Evolutionary conservation across 371 early-diverging fungal genomes (phyloP).

Genomic region (Mucor irregularis): DNA sequence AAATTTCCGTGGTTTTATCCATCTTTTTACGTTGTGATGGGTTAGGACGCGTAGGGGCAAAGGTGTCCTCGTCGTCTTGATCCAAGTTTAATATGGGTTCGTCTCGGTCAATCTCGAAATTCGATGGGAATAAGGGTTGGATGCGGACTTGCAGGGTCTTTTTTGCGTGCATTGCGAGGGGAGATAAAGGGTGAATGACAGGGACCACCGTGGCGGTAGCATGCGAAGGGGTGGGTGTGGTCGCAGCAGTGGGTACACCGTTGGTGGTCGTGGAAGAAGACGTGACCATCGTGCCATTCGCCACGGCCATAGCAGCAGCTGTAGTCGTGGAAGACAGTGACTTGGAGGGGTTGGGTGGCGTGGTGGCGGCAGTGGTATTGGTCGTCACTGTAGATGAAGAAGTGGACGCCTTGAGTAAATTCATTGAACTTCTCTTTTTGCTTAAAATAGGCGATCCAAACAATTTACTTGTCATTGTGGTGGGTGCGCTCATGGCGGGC

Average conservation of each 20-base stretch:
- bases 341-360: background rate
- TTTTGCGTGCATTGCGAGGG: slow-evolving; percentile 39
- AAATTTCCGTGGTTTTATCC: slow-evolving; percentile 33
- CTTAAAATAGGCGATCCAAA: background rate
- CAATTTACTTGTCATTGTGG: too few relatives aligned
- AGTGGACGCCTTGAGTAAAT: background rate
- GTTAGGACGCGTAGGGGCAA: slow-evolving; percentile 38
- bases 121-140: slow-evolving; percentile 63
- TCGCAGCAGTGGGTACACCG: background rate
- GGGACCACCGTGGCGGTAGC: too few relatives aligned
- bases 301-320: background rate
- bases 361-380: too few relatives aligned
- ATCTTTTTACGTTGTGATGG: slow-evolving; percentile 28
- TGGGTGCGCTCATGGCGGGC: too few relatives aligned
- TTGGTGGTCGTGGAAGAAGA: background rate
- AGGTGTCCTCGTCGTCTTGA: slow-evolving; percentile 52
- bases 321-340: background rate
- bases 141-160: slow-evolving; percentile 50
- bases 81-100: slow-evolving; percentile 42
- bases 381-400: background rate
- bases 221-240: too few relatives aligned
- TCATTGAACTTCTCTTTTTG: background rate
- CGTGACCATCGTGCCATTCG: background rate
- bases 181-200: slow-evolving; percentile 33
- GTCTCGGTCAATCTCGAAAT: slow-evolving; percentile 52